Evolutionary conservation across 169 alveolate species (phyloP).

Genomic region (Theileria annulata): DNA sequence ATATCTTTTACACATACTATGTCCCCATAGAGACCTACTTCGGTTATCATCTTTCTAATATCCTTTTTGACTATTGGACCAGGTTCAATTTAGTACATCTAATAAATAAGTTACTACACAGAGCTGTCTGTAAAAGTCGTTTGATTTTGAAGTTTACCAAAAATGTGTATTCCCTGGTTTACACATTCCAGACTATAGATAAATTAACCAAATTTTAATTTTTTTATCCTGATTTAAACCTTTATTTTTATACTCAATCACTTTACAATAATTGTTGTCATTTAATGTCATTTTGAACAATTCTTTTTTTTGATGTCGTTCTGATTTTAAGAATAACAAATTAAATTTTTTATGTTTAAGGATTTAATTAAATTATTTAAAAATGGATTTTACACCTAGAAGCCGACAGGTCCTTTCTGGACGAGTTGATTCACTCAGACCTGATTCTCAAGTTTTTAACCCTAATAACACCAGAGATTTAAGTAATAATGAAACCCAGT

Average conservation of each 20-base stretch:
- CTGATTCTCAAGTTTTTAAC: slow-evolving; percentile 38
- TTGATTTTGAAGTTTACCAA: neutral
- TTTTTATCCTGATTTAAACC: neutral
- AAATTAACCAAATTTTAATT: neutral
- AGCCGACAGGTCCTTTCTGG: slow-evolving; percentile 19
- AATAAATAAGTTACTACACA: neutral
- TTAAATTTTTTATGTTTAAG: neutral
- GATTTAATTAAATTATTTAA: neutral
- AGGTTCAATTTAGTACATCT: neutral
- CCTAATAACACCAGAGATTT: slow-evolving; percentile 8
- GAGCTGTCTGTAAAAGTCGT: neutral
- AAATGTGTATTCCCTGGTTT: slow-evolving; percentile 9
- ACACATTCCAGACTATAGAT: neutral
- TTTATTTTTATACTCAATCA: neutral
- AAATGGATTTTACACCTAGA: slow-evolving; percentile 19
- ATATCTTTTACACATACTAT: neutral
- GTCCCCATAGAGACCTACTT: slow-evolving; percentile 1
- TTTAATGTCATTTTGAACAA: neutral
- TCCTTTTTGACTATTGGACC: neutral
- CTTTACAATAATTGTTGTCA: neutral
- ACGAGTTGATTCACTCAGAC: slow-evolving; percentile 13
- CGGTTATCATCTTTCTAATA: neutral
- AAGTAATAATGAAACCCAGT: slow-evolving; percentile 54
- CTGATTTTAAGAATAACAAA: neutral
- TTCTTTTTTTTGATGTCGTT: neutral